Base-by-base conservation (phyloP, 495 filamentous ascomycete genomes). In the Podospora pseudoanserina region DNA sequence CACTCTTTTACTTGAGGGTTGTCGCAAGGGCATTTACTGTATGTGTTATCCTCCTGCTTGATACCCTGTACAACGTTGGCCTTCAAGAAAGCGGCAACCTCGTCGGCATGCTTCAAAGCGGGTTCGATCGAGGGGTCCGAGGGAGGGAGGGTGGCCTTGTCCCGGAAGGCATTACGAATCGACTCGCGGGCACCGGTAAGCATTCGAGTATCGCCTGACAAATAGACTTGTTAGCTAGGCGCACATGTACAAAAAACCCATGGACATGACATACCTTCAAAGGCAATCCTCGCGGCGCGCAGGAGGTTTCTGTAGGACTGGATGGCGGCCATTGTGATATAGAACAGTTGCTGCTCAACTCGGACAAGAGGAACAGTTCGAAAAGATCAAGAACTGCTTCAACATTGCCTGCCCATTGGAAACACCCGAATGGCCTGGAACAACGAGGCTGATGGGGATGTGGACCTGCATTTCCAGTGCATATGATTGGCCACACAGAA, bases 51-150 rank as follows among this genome's bases (percentile, higher is more conserved):
- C 49, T 87, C 79, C 65, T 84, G 83, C 63, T 84, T 84, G 61
- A 83, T 82, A 54, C 95, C 95, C 74, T 98, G 95, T 2, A 99
- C 92, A 13, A 98, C 82, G 75, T 98, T 98, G 75, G 91, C 82
- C 73, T 87, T 82, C 70, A 99, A 74, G 67, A 98, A 88, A 65
- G 82, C 84, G 5, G 95, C 92, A 27, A 97, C 87, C 64, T 96
- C 92, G 66, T 93, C 82, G 32, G 94, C 96, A 74, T 96, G 88
- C 67, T 87, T 80, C 68, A 99, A 85, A 7, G 82, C 83, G 5
- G 78, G 72, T 9, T 73, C 71, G 15, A 84, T 70, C 49, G 86
- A 82, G 4, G 82, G 77, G 65, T 85, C 83, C 18, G 85, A 84
- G 4, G 87, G 75, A 5, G 81, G 78, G 2, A 92, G 77, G 1